Conservation (phyloP, 805 yeast genomes). For the Pichia insulana region DNA sequence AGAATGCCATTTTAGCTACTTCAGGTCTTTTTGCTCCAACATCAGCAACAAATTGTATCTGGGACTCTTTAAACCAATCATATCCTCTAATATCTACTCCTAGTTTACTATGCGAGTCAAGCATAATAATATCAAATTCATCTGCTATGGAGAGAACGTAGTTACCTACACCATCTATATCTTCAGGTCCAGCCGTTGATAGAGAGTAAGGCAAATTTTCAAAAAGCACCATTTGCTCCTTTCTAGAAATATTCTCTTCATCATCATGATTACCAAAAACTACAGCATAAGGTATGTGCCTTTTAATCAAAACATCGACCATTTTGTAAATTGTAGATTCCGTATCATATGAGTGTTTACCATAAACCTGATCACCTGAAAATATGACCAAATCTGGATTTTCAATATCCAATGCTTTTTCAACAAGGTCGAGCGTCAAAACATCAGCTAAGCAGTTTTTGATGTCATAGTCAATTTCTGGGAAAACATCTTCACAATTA, state of each 20-base stretch:
- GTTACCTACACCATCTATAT: conserved; percentile 78
- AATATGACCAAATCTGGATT: conserved; percentile 77
- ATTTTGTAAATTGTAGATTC: conserved; percentile 76
- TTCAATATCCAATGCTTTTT: conserved; percentile 60
- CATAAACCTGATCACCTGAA: conserved; percentile 90
- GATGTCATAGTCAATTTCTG: conserved; percentile 30
- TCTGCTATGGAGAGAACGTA: conserved; percentile 44
- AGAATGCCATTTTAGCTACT: conserved; percentile 65
- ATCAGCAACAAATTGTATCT: conserved; percentile 15
- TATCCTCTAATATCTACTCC: conserved; percentile 70
- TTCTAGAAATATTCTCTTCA: conserved; percentile 62
- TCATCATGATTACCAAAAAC: conserved; percentile 93
- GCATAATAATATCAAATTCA: conserved; percentile 44
- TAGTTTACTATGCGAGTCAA: conserved; percentile 80
- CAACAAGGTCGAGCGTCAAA: conserved; percentile 54
- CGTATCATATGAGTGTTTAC: conserved; percentile 70
- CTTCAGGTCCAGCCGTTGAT: conserved; percentile 53
- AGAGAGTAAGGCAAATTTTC: conserved; percentile 59
- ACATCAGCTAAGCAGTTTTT: conserved; percentile 70
- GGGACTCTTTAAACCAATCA: conserved; percentile 58
- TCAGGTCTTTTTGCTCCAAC: conserved; percentile 34
- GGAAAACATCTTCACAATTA: conserved; percentile 64
- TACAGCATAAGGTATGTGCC: conserved; percentile 75
- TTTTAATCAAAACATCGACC: conserved; percentile 48
- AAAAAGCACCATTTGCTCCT: conserved; percentile 50